Conservation (phyloP, 305 asterid species). For the Solanum hybrid region DNA sequence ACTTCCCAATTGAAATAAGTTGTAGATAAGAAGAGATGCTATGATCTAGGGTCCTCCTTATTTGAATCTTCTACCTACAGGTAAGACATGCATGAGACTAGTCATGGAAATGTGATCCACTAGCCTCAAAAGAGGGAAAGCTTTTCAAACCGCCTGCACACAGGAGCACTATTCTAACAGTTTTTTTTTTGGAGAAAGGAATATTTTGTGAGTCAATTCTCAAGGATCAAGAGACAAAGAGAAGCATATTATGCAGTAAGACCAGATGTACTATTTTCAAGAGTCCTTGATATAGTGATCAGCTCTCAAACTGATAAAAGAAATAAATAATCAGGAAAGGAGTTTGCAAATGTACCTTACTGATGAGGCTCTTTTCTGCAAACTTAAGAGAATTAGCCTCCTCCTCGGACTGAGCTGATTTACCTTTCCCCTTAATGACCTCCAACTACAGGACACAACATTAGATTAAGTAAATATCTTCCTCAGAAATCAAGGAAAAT, state of each 20-base stretch:
- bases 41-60: not conserved
- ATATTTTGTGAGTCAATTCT: not conserved
- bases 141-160: not conserved
- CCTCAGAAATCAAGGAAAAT: not conserved
- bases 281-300: not conserved
- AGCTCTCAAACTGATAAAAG: not conserved
- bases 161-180: not conserved
- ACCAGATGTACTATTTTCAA: not conserved
- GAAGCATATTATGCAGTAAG: not conserved
- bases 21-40: not conserved
- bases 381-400: slow-evolving; percentile 78
- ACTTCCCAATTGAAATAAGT: not conserved
- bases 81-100: not conserved
- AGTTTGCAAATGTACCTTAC: slow-evolving; percentile 40
- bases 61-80: not conserved
- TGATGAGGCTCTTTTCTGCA: slow-evolving; percentile 68
- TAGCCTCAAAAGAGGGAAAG: not conserved
- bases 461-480: not conserved
- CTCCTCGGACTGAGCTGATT: slow-evolving; percentile 71
- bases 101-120: not conserved
- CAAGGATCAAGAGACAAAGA: not conserved
- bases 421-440: slow-evolving; percentile 44
- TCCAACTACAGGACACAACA: slow-evolving; percentile 48
- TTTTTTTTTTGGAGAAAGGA: not conserved
- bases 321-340: not conserved